Base-by-base conservation (phyloP, 768 basidiomycete species). In the Pisolithus microcarpus region DNA sequence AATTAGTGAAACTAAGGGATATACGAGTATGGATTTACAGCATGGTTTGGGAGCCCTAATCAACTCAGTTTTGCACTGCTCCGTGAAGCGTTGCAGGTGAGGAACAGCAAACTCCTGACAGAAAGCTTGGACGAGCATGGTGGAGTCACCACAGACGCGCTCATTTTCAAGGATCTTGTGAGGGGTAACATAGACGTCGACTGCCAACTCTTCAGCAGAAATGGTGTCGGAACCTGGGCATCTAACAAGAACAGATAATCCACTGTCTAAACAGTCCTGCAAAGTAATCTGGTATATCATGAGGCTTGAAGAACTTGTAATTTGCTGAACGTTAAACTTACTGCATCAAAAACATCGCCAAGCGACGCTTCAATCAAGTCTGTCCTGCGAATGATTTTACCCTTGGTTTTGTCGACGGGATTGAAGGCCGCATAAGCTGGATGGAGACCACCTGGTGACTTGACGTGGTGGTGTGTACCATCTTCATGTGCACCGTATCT, bases 91-190 rank as follows among this genome's bases (percentile, higher is more conserved):
- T n/a, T 30, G 44, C 18, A 50, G 18, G 43, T 54, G 49, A 18
- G 43, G 48, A 16, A 50, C 31, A 7, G 38, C 38, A n/a, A 54
- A 49, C n/a, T 54, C 53, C 39, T 54, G 49, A 31, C 43, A 10
- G 21, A 54, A 54, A 7, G 43, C 49, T 23, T 54, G 53, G 18
- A 50, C 38, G 13, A 53, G 31, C 9, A 48, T 42, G 13, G 47
- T 10, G 2, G 43, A 5, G 18, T 50, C 40, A 16, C 42, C 40
- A 18, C 39, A 19, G 34, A 50, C 23, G n/a, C 9, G 4, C 49
- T 40, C 40, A n/a, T 43, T 16, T 39, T 5, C 8, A 39, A 39
- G 42, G 10, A 7, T 7, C 34, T 50, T 40, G 18, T 43, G 49
- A 18, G 38, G 38, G n/a, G 38, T 39, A 18, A 39, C n/a, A 38